These are phyloP conservation scores for Parastagonospora avenae DNA, from an alignment of 2,329 filamentous ascomycete genomes.

Conservation along the genomic window DNA sequence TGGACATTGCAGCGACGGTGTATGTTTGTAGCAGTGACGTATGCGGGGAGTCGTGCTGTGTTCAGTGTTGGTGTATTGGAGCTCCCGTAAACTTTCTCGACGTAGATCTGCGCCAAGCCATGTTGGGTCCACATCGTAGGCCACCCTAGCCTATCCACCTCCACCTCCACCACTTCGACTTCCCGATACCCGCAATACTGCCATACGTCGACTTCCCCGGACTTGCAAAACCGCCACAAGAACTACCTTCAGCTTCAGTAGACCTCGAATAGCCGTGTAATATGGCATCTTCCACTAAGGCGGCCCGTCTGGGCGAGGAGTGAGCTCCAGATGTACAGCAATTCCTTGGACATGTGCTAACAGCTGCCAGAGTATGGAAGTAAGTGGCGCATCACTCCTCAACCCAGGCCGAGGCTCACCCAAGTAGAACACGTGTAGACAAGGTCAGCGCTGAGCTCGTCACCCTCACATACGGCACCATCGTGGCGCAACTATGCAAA, in stretches of 20 bases:
- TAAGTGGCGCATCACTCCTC: slow-evolving; percentile 57
- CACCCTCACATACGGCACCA: slow-evolving; percentile 95
- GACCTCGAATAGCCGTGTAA: background rate
- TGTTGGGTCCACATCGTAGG: background rate
- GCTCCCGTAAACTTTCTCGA: slow-evolving; percentile 27
- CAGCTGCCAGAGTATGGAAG: slow-evolving; percentile 80
- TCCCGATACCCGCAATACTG: slow-evolving; percentile 19
- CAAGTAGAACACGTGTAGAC: slow-evolving; percentile 82
- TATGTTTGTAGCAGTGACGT: slow-evolving; percentile 1
- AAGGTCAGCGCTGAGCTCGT: slow-evolving; percentile 98
- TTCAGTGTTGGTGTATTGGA: slow-evolving; percentile 3
- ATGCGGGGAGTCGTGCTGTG: slow-evolving; percentile 5
- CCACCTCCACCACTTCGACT: slow-evolving; percentile 5
- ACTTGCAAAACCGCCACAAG: background rate
- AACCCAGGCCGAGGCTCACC: slow-evolving; percentile 25
- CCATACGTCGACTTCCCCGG: slow-evolving; percentile 18
- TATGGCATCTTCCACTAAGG: slow-evolving; percentile 62
- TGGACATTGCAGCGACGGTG: slow-evolving; percentile 67
- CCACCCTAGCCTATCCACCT: background rate
- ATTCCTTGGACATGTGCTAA: slow-evolving; percentile 38
- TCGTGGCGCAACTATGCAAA: slow-evolving; percentile 94
- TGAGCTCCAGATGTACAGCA: slow-evolving; percentile 53
- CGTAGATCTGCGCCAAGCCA: slow-evolving; percentile 17
- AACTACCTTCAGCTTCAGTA: background rate
- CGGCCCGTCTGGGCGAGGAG: slow-evolving; percentile 75